Percentiles rank a stretch among this genome's conserved stretches.
These are phyloP conservation scores for Rhodofomes roseus DNA, from an alignment of 1,284 basidiomycete species.

Conservation along the genomic window DNA sequence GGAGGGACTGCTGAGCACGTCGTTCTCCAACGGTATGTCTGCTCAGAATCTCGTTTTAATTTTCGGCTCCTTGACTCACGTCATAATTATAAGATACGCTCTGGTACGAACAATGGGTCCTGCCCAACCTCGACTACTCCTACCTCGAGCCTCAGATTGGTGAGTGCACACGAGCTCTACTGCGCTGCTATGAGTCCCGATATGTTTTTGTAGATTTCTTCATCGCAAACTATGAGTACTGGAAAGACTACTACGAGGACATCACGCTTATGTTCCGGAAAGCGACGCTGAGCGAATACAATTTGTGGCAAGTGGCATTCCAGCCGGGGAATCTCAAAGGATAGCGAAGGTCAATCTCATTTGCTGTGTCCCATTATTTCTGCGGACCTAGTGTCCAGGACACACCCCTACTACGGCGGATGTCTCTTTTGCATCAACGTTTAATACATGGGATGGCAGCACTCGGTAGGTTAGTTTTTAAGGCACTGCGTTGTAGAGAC, in stretches of 20 bases:
- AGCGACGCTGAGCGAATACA: constrained; percentile 1
- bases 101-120: constrained; percentile 1
- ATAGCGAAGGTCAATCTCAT: too few species aligned
- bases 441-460: too few species aligned
- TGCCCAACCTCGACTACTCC: neutral
- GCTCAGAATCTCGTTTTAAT: neutral
- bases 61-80: too few species aligned
- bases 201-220: neutral
- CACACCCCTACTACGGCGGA: too few species aligned
- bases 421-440: too few species aligned
- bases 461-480: too few species aligned
- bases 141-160: neutral
- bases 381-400: too few species aligned
- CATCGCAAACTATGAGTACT: neutral
- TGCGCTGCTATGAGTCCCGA: neutral
- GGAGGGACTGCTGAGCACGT: neutral
- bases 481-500: too few species aligned
- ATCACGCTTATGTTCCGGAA: constrained; percentile 1
- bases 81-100: neutral
- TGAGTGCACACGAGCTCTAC: neutral
- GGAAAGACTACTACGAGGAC: neutral
- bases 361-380: too few species aligned
- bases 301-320: neutral
- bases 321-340: neutral
- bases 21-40: neutral